Base-by-base conservation (phyloP, 768 basidiomycete species). In the Megacollybia marginata region DNA sequence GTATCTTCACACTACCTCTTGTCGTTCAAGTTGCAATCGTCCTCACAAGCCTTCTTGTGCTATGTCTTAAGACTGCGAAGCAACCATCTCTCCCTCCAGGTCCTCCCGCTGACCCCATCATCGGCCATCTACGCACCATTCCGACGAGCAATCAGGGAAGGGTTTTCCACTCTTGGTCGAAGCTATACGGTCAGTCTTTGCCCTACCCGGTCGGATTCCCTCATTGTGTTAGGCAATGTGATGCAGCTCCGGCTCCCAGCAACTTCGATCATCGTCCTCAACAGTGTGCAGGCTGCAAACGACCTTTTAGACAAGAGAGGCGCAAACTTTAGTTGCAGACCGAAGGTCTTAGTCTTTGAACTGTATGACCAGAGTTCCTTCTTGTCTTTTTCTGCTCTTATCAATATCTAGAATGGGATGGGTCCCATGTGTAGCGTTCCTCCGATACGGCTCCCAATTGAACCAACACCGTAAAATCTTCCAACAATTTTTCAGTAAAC, bases 301-400 rank as follows among this genome's bases (percentile, higher is more conserved):
- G 75, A 76, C 9, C 64, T 76, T 15, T 61, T 74, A n/a, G 73
- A 75, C 33, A 71, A 65, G 43, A 57, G 70, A 33, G 65, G 66
- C n/a, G 42, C 55, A 13, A 70, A 67, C 19, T 76, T 74, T 50
- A 62, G 59, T 20, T 63, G 63, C 44, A 58, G 67, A 16, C 62
- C 65, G 15, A 28, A 31, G 32, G 52, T 62, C 15, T 48, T 54
- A 20, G 52, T 65, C 33, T 47, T 50, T 45, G 61, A 64, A 42
- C 32, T 57, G 56, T 59, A 31, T 10, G 56, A 53, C 8, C 19
- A 20, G 11, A 5, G 15, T 32, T 18, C 43, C 9, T n/a, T n/a
- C n/a, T 40, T 36, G 19, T 4, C 20, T 19, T 15, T 28, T 18
- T 34, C 9, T 13, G 9, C 36, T 46, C 33, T 32, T 38, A 9